phyloP scores from a whole-genome alignment of 2,329 filamentous ascomycete species.

The Penicillium sp. region DNA sequence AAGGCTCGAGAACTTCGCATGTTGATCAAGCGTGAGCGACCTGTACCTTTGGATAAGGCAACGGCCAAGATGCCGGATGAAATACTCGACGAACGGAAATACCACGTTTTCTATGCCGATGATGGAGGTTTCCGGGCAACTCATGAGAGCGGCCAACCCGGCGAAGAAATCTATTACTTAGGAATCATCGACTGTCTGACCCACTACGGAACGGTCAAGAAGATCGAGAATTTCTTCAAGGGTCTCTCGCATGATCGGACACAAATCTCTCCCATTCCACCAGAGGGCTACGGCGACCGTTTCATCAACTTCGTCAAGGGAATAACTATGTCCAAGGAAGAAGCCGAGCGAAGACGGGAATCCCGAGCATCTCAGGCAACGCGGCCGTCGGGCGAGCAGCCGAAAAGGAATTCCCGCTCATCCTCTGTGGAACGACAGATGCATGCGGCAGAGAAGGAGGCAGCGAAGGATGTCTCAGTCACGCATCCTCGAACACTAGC shows the following conservation, averaged over 20 bases:
- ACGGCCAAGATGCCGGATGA: slow-evolving; percentile 88
- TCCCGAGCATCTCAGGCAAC: slow-evolving; percentile 29
- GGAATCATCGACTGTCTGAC: slow-evolving; percentile 98
- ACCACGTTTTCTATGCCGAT: slow-evolving; percentile 88
- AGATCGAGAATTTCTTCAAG: slow-evolving; percentile 96
- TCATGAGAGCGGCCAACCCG: slow-evolving; percentile 81
- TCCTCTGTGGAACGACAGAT: slow-evolving; percentile 59
- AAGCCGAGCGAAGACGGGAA: slow-evolving; percentile 63
- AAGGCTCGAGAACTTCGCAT: slow-evolving; percentile 90
- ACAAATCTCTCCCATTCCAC: slow-evolving; percentile 90
- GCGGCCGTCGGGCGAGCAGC: slow-evolving; percentile 31
- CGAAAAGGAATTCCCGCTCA: slow-evolving; percentile 28
- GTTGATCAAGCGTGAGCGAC: slow-evolving; percentile 89
- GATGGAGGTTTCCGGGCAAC: slow-evolving; percentile 93
- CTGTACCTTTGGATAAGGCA: slow-evolving; percentile 86
- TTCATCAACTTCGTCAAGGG: slow-evolving; percentile 91
- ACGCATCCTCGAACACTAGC: slow-evolving; percentile 66
- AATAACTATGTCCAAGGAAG: slow-evolving; percentile 87
- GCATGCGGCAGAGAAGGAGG: slow-evolving; percentile 64
- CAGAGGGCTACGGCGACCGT: slow-evolving; percentile 87
- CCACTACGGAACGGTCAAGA: slow-evolving; percentile 93
- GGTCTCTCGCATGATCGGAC: slow-evolving; percentile 80
- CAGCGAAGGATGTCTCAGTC: slow-evolving; percentile 64
- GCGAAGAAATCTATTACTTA: slow-evolving; percentile 95
- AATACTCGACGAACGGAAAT: slow-evolving; percentile 73